Conservation (phyloP, 1,139 yeast genomes). For the Suhomyces yuchorum region DNA sequence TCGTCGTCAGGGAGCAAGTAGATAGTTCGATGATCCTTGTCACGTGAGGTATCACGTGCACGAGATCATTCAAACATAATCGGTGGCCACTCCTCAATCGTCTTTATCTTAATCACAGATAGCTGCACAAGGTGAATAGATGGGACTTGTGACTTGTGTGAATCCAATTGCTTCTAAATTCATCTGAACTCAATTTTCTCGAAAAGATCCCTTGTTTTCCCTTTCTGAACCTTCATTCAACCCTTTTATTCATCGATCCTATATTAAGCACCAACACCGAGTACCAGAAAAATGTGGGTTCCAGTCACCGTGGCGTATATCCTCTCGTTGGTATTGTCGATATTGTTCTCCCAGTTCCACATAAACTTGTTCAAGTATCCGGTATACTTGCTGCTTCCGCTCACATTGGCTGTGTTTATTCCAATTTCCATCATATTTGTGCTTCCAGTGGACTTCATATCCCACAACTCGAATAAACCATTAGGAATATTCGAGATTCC, state of each 20-base stretch:
- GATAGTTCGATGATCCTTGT: too few species aligned
- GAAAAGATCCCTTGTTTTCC: not conserved
- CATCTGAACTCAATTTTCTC: not conserved
- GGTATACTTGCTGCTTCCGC: conserved; percentile 34
- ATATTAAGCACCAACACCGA: not conserved
- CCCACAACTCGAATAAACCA: conserved; percentile 26
- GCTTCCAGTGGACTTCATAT: conserved; percentile 45
- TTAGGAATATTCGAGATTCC: conserved; percentile 33
- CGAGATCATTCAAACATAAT: not conserved
- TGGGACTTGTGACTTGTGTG: not conserved
- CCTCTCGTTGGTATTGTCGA: conserved; percentile 31
- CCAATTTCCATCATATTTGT: conserved; percentile 46
- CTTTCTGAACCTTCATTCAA: not conserved
- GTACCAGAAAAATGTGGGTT: conserved; percentile 30
- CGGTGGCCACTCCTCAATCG: conserved; percentile 3
- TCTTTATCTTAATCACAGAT: not conserved
- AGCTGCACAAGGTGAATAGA: not conserved
- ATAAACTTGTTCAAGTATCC: conserved; percentile 43
- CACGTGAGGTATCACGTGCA: too few species aligned
- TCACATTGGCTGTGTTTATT: conserved; percentile 44
- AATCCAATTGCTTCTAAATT: not conserved
- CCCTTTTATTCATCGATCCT: not conserved
- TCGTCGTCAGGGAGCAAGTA: too few species aligned
- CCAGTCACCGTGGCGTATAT: conserved; percentile 31
- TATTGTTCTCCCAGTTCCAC: conserved; percentile 41